phyloP scores from a whole-genome alignment of 306 rosid species.

The Dalbergia cochinchinensis region DNA sequence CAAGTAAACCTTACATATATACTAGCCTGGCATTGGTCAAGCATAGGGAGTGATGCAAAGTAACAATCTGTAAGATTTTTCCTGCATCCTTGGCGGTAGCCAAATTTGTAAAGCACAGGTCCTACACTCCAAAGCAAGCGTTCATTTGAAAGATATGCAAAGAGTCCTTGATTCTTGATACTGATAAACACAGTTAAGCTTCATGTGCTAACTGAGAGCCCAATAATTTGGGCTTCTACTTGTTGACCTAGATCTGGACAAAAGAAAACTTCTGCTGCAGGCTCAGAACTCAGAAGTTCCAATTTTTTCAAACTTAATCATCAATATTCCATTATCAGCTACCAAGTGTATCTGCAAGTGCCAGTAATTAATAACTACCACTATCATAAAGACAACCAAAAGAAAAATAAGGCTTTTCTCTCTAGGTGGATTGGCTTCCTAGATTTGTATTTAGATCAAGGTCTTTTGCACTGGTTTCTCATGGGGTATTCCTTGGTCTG shows the following conservation, averaged over 20 bases:
- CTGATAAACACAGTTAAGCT: constrained; percentile 64
- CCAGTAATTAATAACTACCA: constrained; percentile 13
- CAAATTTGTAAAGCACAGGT: constrained; percentile 72
- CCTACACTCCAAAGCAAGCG: constrained; percentile 76
- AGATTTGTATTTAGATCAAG: too few species aligned
- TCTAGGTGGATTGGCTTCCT: background rate
- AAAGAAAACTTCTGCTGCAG: constrained; percentile 59
- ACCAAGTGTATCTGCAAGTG: constrained; percentile 72
- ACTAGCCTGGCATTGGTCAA: constrained; percentile 85
- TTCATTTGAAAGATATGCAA: constrained; percentile 60
- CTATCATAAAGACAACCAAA: background rate
- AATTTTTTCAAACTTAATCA: constrained; percentile 55
- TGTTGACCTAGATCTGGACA: constrained; percentile 56
- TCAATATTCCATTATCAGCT: constrained; percentile 70
- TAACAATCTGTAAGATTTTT: constrained; percentile 63
- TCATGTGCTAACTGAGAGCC: constrained; percentile 69
- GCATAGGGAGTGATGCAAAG: constrained; percentile 70
- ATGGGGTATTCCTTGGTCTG: too few species aligned
- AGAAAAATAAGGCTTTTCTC: background rate
- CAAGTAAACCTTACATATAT: constrained; percentile 68
- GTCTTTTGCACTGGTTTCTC: too few species aligned
- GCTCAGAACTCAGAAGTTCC: constrained; percentile 53
- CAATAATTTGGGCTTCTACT: constrained; percentile 60
- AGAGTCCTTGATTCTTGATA: constrained; percentile 67
- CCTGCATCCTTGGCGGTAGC: constrained; percentile 76